Evolutionary conservation across 345 rosid genomes (phyloP).

Genomic region (Erysimum cheiranthoides): DNA sequence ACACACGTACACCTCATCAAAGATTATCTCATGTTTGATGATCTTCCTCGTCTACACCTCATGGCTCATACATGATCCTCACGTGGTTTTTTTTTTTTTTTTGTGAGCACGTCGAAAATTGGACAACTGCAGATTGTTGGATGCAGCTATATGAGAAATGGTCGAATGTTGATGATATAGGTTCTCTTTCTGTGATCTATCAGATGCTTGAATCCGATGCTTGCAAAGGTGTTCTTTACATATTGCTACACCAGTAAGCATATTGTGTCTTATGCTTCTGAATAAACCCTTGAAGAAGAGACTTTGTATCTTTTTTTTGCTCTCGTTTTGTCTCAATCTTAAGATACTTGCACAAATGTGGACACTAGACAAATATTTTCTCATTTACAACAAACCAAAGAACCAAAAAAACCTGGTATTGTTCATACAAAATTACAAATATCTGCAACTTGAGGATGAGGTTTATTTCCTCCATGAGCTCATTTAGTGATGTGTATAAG

Average conservation of each 20-base stretch:
- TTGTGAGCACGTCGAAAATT: slow-evolving; percentile 85
- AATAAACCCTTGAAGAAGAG: background rate
- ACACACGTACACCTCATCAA: too few relatives aligned
- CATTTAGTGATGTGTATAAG: slow-evolving; percentile 36
- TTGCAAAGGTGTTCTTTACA: slow-evolving; percentile 83
- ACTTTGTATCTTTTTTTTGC: background rate
- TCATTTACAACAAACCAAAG: slow-evolving; percentile 39
- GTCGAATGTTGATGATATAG: slow-evolving; percentile 97
- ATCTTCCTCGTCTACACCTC: too few relatives aligned
- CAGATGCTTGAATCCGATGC: slow-evolving; percentile 99
- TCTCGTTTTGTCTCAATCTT: slow-evolving; percentile 5
- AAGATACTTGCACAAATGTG: slow-evolving; percentile 3
- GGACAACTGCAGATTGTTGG: slow-evolving; percentile 99
- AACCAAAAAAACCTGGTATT: slow-evolving; percentile 29
- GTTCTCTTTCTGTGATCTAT: slow-evolving; percentile 96
- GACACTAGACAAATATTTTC: slow-evolving; percentile 16
- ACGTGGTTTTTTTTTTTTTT: too few relatives aligned
- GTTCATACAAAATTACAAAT: slow-evolving; percentile 41
- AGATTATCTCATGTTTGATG: too few relatives aligned
- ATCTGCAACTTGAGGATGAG: slow-evolving; percentile 48
- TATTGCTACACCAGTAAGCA: too few relatives aligned
- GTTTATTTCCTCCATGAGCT: slow-evolving; percentile 39
- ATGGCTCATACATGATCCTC: too few relatives aligned
- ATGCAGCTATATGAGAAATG: slow-evolving; percentile 92
- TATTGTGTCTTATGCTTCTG: slow-evolving; percentile 12